Conservation (phyloP, 768 basidiomycete species). For the Antrodiella citrinella region DNA sequence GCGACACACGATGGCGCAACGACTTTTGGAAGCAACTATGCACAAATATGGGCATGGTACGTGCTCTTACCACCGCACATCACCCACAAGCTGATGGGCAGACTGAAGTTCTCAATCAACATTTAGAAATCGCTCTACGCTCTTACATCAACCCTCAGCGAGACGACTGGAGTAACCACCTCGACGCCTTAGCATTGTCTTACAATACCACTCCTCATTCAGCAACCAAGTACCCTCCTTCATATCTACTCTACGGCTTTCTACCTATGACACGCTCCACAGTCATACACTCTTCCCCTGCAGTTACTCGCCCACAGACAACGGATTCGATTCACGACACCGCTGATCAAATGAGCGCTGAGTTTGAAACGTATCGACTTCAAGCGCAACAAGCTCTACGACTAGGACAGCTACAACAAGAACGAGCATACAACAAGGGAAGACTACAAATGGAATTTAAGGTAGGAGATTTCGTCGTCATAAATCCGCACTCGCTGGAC, state of each 20-base stretch:
- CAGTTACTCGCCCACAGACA: neutral
- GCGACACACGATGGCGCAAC: slow-evolving; percentile 3
- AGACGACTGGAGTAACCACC: neutral
- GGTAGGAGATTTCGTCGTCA: slow-evolving; percentile 21
- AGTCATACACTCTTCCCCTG: neutral
- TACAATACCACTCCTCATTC: slow-evolving; percentile 2
- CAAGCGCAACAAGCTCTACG: neutral
- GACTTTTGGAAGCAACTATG: slow-evolving; percentile 7
- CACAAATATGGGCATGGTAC: neutral
- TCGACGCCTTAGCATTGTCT: neutral
- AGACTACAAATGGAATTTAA: slow-evolving; percentile 15
- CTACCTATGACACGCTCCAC: neutral
- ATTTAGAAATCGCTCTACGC: neutral
- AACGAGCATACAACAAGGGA: slow-evolving; percentile 14
- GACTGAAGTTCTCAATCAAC: slow-evolving; percentile 12
- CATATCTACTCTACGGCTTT: neutral
- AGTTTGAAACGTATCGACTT: neutral
- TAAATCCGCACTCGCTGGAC: neutral
- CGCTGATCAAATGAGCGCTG: neutral
- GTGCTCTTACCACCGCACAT: slow-evolving; percentile 6
- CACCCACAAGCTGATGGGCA: slow-evolving; percentile 26
- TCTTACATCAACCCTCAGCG: neutral
- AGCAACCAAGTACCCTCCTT: neutral
- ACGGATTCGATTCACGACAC: neutral
- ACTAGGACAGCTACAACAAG: neutral